Base-by-base conservation (phyloP, 1,284 basidiomycete genomes). In the Cryptococcus sp. region DNA sequence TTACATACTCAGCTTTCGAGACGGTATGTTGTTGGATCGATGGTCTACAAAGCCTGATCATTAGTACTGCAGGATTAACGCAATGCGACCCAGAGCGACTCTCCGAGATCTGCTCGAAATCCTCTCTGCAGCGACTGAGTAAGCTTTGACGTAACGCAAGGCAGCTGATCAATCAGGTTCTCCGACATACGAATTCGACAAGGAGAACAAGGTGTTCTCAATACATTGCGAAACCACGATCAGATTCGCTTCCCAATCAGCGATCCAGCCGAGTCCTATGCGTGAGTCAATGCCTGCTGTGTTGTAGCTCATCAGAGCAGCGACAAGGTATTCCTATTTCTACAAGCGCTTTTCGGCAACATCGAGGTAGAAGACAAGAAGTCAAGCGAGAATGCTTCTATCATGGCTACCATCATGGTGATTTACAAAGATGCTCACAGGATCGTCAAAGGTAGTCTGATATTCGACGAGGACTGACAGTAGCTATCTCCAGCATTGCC, bases 321-420 rank as follows among this genome's bases (percentile, higher is more conserved):
- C 9, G 72, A 75, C 56, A 75, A 75, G 57, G 72, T 75, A 2
- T 74, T 70, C 50, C 54, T 75, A 2, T 54, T 67, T 9, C 51
- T 74, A 2, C 74, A 76, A 54, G 56, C 64, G 11, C 50, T 49
- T n/a, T 66, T 71, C 42, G 72, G 57, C 7, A 65, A 69, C 28
- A 55, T 73, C 21, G 52, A 56, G n/a, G 43, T 69, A n/a, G 66
- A 67, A 2, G 59, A 55, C 24, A 52, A 48, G 51, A 56, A 53
- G 31, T 64, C 60, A 37, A 62, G 59, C 4, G 67, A 64, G 45
- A 59, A 58, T 37, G 46, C 55, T 3, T 62, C 68, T 2, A 55
- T 60, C 0, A 32, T 58, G 2, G 62, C 66, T 36, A 71, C 59
- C 9, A 46, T 62, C 7, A 52, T 65, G 22, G 44, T 56, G 4